Evolutionary conservation across 2,329 filamentous ascomycete genomes (phyloP), one percentile per base, ranked within the genome.

Genomic region (Sarocladium kiliense): DNA sequence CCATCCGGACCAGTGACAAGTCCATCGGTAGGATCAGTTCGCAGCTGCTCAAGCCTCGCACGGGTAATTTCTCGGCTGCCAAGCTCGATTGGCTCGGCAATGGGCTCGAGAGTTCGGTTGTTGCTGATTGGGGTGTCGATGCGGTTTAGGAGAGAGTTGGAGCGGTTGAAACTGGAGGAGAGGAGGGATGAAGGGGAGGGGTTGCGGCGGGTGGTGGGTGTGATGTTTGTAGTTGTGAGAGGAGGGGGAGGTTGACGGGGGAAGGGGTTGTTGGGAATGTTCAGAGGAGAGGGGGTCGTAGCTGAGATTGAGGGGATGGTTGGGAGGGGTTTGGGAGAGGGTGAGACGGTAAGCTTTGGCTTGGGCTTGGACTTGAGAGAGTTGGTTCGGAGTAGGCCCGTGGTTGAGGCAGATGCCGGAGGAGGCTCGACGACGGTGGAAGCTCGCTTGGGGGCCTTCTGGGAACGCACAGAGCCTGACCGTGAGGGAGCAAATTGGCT

Each of bases 1-100:
- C 27, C 49, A 37, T 53, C 30, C 5, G 49, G 49, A 21, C 49
- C 27, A n/a, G 23, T 25, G 32, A 53, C 30, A n/a, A 53, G 49
- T 14, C 49, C 32, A 25, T 53, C 49, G 6, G 32, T 53, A 11
- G 49, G 49, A 37, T 53, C 49, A 3, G 16, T 16, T 3, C 21
- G 6, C 4, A 53, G 21, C 18, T 36, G 30, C 14, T 36, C 49
- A 18, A 34, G 21, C 16, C 34, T 12, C 6, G 18, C 16, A 21
- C 50, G 50, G 50, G 50, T 53, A 23, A 53, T 53, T 19, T 53
- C 50, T 21, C 34, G 26, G 11, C 50, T 41, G 5, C 27, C 50
- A 9, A 41, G 32, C 18, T 53, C 50, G 34, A 53, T 41, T n/a
- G 50, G 50, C 18, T 53, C 50, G 36, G 50, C 34, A 34, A 53